Percentiles rank a stretch among this genome's conserved stretches.
Evolutionary conservation across 805 yeast species (phyloP).

Genomic region (Wickerhamiella azymoides): DNA sequence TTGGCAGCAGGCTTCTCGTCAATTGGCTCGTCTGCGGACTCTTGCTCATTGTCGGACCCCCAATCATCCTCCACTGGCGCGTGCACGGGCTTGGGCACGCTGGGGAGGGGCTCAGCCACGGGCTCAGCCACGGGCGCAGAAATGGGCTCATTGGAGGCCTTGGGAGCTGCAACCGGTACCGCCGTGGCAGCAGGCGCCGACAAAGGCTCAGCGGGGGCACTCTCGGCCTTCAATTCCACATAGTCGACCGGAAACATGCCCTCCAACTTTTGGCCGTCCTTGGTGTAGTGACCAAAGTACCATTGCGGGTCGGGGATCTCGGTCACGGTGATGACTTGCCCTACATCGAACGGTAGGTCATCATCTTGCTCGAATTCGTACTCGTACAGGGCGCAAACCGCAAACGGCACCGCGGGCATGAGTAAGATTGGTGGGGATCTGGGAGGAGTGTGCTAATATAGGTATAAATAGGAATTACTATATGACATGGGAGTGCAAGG

Average conservation of each 20-base stretch:
- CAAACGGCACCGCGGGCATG: constrained; percentile 36
- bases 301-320: constrained; percentile 84
- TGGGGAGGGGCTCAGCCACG: background rate
- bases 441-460: background rate
- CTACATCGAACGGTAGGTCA: constrained; percentile 58
- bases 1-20: background rate
- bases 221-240: constrained; percentile 2
- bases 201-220: constrained; percentile 4
- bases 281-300: constrained; percentile 54
- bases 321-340: constrained; percentile 60
- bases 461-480: too few species aligned
- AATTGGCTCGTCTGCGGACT: too few species aligned
- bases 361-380: constrained; percentile 65
- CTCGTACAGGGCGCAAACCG: constrained; percentile 53
- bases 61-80: constrained; percentile 15
- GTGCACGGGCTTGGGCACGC: background rate
- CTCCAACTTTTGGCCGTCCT: constrained; percentile 21
- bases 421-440: background rate
- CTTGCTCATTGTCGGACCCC: constrained; percentile 10
- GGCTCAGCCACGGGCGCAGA: background rate
- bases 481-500: too few species aligned
- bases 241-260: constrained; percentile 77
- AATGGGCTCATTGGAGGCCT: background rate
- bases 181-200: background rate
- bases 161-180: background rate